phyloP scores from a whole-genome alignment of 805 yeast genomes.

The Wickerhamomyces tratensis region DNA sequence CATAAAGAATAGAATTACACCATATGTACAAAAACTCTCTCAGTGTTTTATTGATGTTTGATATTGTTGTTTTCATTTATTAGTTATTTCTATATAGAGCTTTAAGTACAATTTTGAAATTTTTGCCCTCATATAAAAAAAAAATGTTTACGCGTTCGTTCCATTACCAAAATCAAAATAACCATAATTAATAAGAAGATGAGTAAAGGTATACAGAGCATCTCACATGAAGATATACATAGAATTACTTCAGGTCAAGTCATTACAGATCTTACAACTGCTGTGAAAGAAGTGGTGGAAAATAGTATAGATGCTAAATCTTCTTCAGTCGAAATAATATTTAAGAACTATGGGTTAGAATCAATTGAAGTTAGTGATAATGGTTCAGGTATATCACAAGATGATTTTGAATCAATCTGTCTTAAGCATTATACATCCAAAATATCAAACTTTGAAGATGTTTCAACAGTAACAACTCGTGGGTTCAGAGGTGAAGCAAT shows the following conservation, averaged over 20 bases:
- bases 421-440: constrained; percentile 64
- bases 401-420: constrained; percentile 46
- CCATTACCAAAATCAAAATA: no score
- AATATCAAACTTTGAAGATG: constrained; percentile 43
- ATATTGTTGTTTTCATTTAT: not conserved
- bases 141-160: no score
- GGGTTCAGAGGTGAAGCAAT: constrained; percentile 83
- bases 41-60: constrained; percentile 17
- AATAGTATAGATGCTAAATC: constrained; percentile 79
- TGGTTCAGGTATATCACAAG: constrained; percentile 50
- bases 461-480: constrained; percentile 39
- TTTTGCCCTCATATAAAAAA: no score
- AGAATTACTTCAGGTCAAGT: constrained; percentile 90
- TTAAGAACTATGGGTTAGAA: constrained; percentile 67
- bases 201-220: constrained; percentile 11
- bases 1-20: constrained; percentile 45
- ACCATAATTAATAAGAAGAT: no score
- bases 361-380: constrained; percentile 60
- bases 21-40: constrained; percentile 41
- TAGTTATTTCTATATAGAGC: no score
- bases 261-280: constrained; percentile 65
- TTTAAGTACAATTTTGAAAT: no score
- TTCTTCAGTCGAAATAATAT: constrained; percentile 52
- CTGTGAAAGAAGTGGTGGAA: constrained; percentile 80
- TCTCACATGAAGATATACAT: constrained; percentile 49